Base-by-base conservation (phyloP, 148 eudicot species). In the Chenopodium formosanum region DNA sequence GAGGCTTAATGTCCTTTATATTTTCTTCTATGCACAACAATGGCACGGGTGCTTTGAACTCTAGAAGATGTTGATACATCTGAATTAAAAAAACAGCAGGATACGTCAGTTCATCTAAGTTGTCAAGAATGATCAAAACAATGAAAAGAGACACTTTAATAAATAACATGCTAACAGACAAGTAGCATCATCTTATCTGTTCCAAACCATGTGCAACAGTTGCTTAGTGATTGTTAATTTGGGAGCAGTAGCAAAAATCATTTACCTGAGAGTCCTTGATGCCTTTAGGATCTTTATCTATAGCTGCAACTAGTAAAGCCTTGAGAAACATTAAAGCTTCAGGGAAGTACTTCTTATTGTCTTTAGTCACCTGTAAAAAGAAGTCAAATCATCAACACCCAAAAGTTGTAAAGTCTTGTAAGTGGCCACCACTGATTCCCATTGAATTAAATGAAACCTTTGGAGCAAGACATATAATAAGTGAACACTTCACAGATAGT, bases 281-380 rank as follows among this genome's bases (percentile, higher is more conserved):
- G 40, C 79, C 56, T 69, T 79, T 78, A 40, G 82, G 77, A 52
- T 91, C 88, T 81, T 85, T 84, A 73, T 88, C 80, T 31, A 91
- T 63, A 74, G 97, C 92, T 68, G 98, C 82, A 76, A 85, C 78
- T 27, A 94, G 90, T 86, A 96, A 76, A 60, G 92, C 83, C 76
- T 88, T 88, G 32, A 96, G 82, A 82, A 94, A 96, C 12, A 84
- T 82, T 46, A 94, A 77, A 53, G 95, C 95, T 88, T 96, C 99
- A 9, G 99, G 94, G 74, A 94, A 96, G 66, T 90, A 96, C 87
- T 92, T 94, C 63, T 76, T 86, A 44, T 97, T 91, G 83, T 92
- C 95, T 78, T 90, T 94, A 44, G 83, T 82, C 81, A 90, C 90
- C 98, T 95, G 82, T 75, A 83, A 23, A 40, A 29, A 37, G 78